Evolutionary conservation across 805 yeast species (phyloP), one percentile per base, ranked within the genome.

Genomic region (Kuraishia hungarica): DNA sequence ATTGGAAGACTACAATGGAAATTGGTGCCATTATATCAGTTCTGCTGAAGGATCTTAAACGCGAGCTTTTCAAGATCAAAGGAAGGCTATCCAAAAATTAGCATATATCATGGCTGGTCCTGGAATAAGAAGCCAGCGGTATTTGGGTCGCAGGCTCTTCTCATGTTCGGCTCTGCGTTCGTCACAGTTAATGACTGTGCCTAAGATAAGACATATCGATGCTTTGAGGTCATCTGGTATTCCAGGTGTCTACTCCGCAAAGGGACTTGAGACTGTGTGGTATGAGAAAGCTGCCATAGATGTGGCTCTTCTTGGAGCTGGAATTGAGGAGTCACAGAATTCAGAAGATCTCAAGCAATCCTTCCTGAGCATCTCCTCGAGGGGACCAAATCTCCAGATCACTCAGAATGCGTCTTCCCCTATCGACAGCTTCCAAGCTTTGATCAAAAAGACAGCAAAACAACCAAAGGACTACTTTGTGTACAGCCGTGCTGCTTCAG

Each of bases 211-310:
- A 28, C 52, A 54, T 51, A 56, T 71, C 24, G 68, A 66, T 48
- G 28, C 56, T 39, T 60, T 62, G 48, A 61, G 62, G 56, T 61
- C 64, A 2, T 35, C 62, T 1, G 82, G 82, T 13, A 70, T 83
- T 22, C 68, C 71, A 1, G 87, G 87, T 2, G 65, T 83, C 2
- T 72, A 78, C 55, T 73, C 82, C 2, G 53, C 72, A 0, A 58
- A 71, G 49, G 82, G 83, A 10, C 62, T 82, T n/a, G 63, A 76
- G 15, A 78, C 74, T 56, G 76, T 80, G 2, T 83, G 84, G 81
- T 74, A 69, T 58, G 69, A 73, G 22, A 74, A 82, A 61, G 71
- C 76, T 2, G 66, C 68, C 2, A 39, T 57, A 8, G 74, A 75
- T 53, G 68, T 75, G 5, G 69, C 67, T 2, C 71, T 71, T 23